Evolutionary conservation across 768 basidiomycete genomes (phyloP), one percentile per base, ranked within the genome.

Genomic region (Collybia sp.): DNA sequence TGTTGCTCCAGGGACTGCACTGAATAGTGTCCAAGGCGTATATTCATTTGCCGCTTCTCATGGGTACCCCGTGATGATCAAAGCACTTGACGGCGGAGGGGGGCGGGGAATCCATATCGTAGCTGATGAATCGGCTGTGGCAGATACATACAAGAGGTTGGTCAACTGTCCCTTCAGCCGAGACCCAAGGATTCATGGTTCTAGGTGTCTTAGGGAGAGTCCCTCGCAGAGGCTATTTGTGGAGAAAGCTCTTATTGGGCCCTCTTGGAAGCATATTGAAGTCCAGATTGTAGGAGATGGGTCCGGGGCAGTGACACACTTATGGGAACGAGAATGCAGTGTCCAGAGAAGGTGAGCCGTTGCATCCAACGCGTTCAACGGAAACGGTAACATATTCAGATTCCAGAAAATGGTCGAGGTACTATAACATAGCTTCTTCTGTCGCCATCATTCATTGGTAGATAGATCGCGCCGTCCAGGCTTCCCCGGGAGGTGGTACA

Each of bases 301-400:
- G 2, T 60, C 75, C 32, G 91, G 90, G 25, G 83, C 83, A 64
- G 82, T 84, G 17, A 84, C 87, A 39, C 91, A 93, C 62, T 73
- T 93, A 38, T 93, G 92, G 63, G 92, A 93, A 65, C 82, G 92
- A 53, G 92, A 94, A 62, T 94, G 92, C 59, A 93, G 90, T 40
- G 88, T 94, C 2, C 92, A 94, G 64, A 73, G 92, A 53, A 73
- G 91, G 58, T 88, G 83, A 30, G 9, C 3, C 44, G 5, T 8
- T 1, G 20, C 32, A 9, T 20, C 19, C 34, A 15, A 17, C 46
- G 18, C 17, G 44, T 18, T 38, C 37, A 12, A 8, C 8, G 25
- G 25, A 31, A 17, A n/a, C 18, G 41, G 46, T 45, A 18, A 49
- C 37, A 8, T 3, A 9, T 25, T 2, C 36, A 68, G 67, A 45